A percentile compares a stretch with the other conserved stretches of the same genome.
Evolutionary conservation across 75 land plant genomes (phyloP).

Genomic region (Pinus taeda): DNA sequence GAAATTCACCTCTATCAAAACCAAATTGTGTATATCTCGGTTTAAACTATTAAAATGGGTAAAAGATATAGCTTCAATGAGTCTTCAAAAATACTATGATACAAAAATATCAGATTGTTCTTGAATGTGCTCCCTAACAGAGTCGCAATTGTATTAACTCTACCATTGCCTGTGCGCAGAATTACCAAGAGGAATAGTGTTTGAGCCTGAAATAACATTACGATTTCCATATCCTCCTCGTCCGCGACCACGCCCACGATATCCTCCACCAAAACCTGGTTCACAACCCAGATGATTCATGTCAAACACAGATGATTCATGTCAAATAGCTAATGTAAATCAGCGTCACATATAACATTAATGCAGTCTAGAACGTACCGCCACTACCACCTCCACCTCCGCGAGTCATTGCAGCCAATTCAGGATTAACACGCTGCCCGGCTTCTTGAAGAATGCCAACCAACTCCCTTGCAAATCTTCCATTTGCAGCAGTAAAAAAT

Average conservation of each 20-base stretch:
- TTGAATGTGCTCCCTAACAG: no score
- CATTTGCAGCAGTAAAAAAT: slow-evolving; percentile 70
- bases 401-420: slow-evolving; percentile 34
- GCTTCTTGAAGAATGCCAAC: slow-evolving; percentile 67
- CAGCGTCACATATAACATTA: neutral
- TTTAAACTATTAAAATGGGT: no score
- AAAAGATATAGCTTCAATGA: no score
- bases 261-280: slow-evolving; percentile 44
- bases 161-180: slow-evolving; percentile 41
- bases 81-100: no score
- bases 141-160: neutral
- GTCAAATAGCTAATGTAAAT: neutral
- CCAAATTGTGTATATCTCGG: no score
- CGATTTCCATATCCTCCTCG: slow-evolving; percentile 56
- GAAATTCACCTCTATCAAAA: no score
- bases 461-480: slow-evolving; percentile 67
- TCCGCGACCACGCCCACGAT: slow-evolving; percentile 51
- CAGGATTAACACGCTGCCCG: slow-evolving; percentile 56
- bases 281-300: neutral
- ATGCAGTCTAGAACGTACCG: slow-evolving; percentile 10
- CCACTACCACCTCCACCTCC: slow-evolving; percentile 27
- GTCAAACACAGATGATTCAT: no score
- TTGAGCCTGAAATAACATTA: slow-evolving; percentile 58
- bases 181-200: slow-evolving; percentile 67
- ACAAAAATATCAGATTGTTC: no score